Evolutionary conservation across 2,329 filamentous ascomycete species (phyloP).

Genomic region (Aspergillus nomiae): DNA sequence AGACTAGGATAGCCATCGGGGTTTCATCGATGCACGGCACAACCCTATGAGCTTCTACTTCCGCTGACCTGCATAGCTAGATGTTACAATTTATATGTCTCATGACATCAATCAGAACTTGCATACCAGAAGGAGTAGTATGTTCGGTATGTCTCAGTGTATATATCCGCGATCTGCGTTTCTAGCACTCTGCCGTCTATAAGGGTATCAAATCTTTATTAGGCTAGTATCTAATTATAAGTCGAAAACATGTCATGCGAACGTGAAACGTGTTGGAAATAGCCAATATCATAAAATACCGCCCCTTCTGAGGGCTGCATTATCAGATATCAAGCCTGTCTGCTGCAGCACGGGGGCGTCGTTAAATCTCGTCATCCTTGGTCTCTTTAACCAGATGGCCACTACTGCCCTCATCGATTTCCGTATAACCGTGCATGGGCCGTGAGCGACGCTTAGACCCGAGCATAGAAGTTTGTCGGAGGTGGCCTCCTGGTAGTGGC

Average conservation of each 20-base stretch:
- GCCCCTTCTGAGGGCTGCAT: too few species aligned
- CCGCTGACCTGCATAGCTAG: neutral
- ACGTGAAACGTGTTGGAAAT: neutral
- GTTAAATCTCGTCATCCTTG: neutral
- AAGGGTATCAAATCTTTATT: neutral
- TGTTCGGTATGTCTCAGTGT: neutral
- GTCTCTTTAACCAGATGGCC: neutral
- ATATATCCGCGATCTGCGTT: neutral
- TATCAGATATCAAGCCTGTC: neutral
- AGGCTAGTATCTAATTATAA: neutral
- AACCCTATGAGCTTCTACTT: neutral
- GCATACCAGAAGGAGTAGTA: neutral
- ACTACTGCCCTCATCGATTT: neutral
- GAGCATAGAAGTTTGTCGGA: neutral
- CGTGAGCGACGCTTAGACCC: constrained; percentile 4
- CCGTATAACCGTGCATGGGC: constrained; percentile 1
- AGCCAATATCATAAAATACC: neutral
- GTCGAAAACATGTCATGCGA: neutral
- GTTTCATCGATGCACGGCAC: neutral
- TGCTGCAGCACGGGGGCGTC: neutral
- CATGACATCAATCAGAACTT: neutral
- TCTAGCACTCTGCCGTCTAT: neutral
- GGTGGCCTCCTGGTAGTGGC: neutral
- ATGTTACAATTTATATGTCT: neutral
- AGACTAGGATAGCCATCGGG: neutral